phyloP scores from a whole-genome alignment of 768 basidiomycete genomes.

The Pulveroboletus frians region DNA sequence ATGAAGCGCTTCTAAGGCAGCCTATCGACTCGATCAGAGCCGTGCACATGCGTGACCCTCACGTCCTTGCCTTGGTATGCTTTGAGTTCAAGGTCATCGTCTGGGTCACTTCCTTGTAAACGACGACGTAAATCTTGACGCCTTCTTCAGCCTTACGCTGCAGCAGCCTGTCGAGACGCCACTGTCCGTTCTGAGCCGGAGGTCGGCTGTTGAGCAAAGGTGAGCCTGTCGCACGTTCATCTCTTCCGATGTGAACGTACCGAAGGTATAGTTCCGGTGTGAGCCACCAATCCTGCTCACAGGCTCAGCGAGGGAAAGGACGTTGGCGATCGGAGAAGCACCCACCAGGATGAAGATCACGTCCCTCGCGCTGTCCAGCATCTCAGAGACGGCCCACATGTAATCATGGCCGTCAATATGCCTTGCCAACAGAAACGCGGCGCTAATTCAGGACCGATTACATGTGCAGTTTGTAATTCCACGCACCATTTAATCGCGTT shows the following conservation, averaged over 20 bases:
- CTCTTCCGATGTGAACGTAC: conserved; percentile 5
- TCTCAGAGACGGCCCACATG: conserved; percentile 89
- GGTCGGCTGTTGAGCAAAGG: conserved; percentile 48
- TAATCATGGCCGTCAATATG: conserved; percentile 96
- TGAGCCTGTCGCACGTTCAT: conserved; percentile 8
- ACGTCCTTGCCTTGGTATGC: conserved; percentile 65
- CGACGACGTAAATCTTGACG: conserved; percentile 85
- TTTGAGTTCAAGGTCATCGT: conserved; percentile 87
- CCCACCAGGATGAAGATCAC: conserved; percentile 81
- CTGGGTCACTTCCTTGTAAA: conserved; percentile 95
- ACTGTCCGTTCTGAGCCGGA: conserved; percentile 78
- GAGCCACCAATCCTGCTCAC: conserved; percentile 80
- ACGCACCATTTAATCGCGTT: conserved; percentile 81
- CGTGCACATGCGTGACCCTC: not conserved
- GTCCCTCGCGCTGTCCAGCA: conserved; percentile 78
- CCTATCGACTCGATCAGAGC: conserved; percentile 35
- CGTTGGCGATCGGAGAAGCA: not conserved
- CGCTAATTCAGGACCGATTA: not conserved
- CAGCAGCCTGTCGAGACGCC: conserved; percentile 81
- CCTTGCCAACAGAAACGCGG: conserved; percentile 33
- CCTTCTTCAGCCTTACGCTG: conserved; percentile 88
- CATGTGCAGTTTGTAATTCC: not conserved
- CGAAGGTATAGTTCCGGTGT: conserved; percentile 93
- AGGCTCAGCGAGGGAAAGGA: conserved; percentile 2
- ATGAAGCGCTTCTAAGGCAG: conserved; percentile 74